Conservation (phyloP, 106 monocot species). For the Amphibolis antarctica region DNA sequence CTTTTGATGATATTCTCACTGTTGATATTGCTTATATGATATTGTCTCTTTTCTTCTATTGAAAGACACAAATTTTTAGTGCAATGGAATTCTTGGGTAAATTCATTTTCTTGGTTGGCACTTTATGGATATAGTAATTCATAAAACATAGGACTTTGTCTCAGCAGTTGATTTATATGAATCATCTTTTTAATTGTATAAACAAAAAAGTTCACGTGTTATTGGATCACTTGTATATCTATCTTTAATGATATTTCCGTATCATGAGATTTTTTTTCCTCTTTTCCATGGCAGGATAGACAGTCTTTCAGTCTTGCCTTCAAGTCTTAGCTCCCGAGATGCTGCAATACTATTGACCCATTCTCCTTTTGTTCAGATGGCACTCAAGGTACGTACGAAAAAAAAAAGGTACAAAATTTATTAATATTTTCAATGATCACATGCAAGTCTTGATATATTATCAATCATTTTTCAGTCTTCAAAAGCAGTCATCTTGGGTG, state of each 20-base stretch:
- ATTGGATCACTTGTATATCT: no score
- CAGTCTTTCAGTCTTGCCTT: slow-evolving; percentile 66
- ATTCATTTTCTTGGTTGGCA: no score
- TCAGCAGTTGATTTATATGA: no score
- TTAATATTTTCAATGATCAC: neutral
- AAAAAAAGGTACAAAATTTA: neutral
- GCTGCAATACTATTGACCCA: slow-evolving; percentile 58
- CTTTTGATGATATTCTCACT: no score
- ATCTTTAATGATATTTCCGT: neutral
- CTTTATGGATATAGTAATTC: no score
- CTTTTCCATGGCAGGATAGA: slow-evolving; percentile 56
- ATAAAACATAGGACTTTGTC: no score
- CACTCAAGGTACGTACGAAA: slow-evolving; percentile 41
- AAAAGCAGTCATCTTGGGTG: slow-evolving; percentile 16
- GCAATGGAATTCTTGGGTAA: no score
- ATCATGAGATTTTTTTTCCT: neutral
- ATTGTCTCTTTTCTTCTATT: no score
- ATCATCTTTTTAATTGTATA: no score
- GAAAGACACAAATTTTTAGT: no score
- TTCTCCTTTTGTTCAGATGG: slow-evolving; percentile 65
- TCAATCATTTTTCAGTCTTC: slow-evolving; percentile 8
- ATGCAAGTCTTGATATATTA: neutral
- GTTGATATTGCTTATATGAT: no score
- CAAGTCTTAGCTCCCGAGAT: slow-evolving; percentile 53
- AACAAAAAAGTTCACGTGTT: no score